A percentile compares a stretch with the other conserved stretches of the same genome.
Evolutionary conservation across 768 basidiomycete genomes (phyloP).

Genomic region (Podaxis rugospora): DNA sequence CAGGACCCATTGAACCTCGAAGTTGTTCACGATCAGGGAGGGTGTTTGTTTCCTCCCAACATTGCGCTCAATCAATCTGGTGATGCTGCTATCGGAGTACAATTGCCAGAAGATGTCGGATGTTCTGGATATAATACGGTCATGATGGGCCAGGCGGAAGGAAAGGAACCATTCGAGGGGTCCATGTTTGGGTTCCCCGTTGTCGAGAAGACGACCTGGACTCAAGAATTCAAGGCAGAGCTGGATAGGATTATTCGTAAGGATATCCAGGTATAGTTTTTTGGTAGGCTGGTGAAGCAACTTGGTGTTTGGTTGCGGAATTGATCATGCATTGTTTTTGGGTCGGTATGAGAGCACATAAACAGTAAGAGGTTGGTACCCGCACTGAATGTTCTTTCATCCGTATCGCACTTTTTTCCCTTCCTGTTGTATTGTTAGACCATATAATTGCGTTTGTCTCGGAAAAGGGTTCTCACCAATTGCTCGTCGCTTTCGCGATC

Average conservation of each 20-base stretch:
- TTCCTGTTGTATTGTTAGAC: neutral
- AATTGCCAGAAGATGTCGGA: neutral
- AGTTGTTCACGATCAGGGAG: neutral
- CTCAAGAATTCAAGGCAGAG: neutral
- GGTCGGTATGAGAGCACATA: neutral
- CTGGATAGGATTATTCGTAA: neutral
- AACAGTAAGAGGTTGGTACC: neutral
- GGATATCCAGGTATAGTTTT: neutral
- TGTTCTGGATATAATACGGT: neutral
- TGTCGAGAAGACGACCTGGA: neutral
- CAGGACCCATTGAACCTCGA: neutral
- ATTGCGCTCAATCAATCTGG: neutral
- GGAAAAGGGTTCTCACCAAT: neutral
- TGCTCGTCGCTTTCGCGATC: neutral
- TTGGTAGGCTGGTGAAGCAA: neutral
- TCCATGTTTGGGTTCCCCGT: neutral
- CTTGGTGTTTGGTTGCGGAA: neutral
- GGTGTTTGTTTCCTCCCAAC: neutral
- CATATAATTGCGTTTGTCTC: neutral
- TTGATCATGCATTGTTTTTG: neutral
- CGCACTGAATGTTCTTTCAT: neutral
- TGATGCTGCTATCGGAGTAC: neutral
- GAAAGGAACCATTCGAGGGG: neutral
- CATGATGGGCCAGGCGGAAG: neutral
- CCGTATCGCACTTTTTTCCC: constrained; percentile 6